A percentile compares a stretch with the other conserved stretches of the same genome.
Conservation (phyloP, 2,329 filamentous ascomycete species). For the Aspergillus fischeri region DNA sequence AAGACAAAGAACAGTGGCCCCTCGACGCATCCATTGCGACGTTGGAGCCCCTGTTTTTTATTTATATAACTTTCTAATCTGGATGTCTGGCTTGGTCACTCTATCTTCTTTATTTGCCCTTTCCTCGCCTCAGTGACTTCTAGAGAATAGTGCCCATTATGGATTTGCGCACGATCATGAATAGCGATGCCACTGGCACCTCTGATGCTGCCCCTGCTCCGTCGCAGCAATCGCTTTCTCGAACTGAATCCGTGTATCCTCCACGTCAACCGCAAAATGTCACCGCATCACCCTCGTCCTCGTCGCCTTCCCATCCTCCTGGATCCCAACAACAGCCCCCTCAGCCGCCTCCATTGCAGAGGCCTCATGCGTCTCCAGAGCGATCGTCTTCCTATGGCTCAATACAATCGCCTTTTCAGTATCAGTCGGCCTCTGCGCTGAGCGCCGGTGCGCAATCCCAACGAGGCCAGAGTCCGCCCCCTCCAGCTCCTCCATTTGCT, state of each 20-base stretch:
- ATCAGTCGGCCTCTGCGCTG: constrained; percentile 29
- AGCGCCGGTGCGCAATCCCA: constrained; percentile 28
- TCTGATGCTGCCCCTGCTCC: constrained; percentile 26
- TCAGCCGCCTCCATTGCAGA: constrained; percentile 34
- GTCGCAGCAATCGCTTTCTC: constrained; percentile 22
- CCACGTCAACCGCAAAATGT: constrained; percentile 23
- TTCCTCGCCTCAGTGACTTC: constrained; percentile 8
- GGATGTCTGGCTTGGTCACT: background rate
- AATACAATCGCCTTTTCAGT: constrained; percentile 39
- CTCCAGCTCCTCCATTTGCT: constrained; percentile 27
- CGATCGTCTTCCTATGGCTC: constrained; percentile 37
- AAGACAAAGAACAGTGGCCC: background rate
- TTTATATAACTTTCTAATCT: background rate
- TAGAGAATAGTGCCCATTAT: constrained; percentile 29
- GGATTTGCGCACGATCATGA: constrained; percentile 53
- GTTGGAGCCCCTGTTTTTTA: background rate
- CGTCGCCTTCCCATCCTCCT: constrained; percentile 22
- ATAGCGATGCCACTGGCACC: constrained; percentile 38
- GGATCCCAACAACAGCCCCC: constrained; percentile 39
- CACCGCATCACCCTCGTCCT: constrained; percentile 13
- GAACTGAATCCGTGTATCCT: constrained; percentile 25
- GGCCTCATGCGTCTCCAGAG: constrained; percentile 43
- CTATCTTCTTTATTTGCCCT: background rate
- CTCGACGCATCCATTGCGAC: constrained; percentile 1
- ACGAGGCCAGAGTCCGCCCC: constrained; percentile 31